These are phyloP conservation scores for Hsuehochloa calcarea DNA, from an alignment of 176 grass and related monocot genomes.

Conservation along the genomic window DNA sequence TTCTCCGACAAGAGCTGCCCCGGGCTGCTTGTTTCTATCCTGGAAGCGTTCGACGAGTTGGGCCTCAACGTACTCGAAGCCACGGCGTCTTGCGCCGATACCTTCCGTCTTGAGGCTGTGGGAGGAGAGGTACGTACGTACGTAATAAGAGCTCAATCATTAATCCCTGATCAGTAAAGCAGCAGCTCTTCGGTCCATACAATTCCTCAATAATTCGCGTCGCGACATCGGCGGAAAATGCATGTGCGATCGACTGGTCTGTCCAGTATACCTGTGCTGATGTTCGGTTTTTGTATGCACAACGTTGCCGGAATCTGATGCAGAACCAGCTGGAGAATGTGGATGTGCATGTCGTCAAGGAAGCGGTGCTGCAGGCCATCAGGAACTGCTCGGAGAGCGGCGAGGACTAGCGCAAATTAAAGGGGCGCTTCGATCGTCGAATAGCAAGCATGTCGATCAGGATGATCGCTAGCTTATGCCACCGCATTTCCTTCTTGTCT, in stretches of 20 bases:
- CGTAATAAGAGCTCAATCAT: conserved; percentile 1
- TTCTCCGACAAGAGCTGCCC: conserved; percentile 71
- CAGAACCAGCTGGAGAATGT: conserved; percentile 46
- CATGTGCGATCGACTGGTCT: not conserved
- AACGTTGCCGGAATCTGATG: not conserved
- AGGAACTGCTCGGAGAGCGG: conserved; percentile 37
- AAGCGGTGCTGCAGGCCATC: conserved; percentile 77
- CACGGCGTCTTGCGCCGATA: conserved; percentile 68
- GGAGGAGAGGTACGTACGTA: conserved; percentile 84
- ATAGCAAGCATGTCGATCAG: not conserved
- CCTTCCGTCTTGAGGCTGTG: conserved; percentile 69
- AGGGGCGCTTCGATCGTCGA: not conserved
- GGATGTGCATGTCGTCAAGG: conserved; percentile 61
- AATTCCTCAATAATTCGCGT: not conserved
- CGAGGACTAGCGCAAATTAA: not conserved
- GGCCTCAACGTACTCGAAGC: conserved; percentile 81
- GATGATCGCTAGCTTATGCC: not conserved
- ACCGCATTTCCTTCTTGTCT: not conserved
- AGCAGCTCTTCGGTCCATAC: not conserved
- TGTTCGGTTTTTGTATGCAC: not conserved
- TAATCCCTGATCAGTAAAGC: not conserved
- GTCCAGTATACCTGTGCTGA: not conserved
- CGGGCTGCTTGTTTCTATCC: conserved; percentile 66
- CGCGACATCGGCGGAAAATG: not conserved
- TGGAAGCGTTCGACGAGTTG: conserved; percentile 81